phyloP scores from a whole-genome alignment of 2,329 filamentous ascomycete genomes.

The Ophiobolus disseminans region DNA sequence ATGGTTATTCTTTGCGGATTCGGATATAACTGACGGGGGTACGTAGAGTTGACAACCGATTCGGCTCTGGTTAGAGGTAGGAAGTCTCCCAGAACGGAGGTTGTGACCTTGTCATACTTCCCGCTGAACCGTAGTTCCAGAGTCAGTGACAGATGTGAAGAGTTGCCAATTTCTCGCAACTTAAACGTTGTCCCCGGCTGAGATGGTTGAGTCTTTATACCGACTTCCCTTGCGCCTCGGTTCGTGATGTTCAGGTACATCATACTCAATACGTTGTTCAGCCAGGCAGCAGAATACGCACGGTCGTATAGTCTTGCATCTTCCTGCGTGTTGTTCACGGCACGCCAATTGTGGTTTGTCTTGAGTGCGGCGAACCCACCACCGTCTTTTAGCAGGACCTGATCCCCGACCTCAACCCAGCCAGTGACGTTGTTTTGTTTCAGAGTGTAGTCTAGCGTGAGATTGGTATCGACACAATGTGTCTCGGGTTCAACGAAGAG shows the following conservation, averaged over 20 bases:
- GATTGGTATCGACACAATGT: constrained; percentile 53
- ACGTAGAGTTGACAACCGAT: no score
- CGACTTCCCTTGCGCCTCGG: neutral
- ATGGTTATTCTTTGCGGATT: constrained; percentile 5
- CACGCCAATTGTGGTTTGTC: constrained; percentile 39
- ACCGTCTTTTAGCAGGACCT: constrained; percentile 48
- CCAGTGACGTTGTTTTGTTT: no score
- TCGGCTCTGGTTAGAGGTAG: no score
- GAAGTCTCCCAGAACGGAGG: no score
- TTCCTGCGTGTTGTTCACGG: constrained; percentile 40
- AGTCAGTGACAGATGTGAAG: no score
- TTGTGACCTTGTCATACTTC: no score
- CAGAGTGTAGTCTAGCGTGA: constrained; percentile 55
- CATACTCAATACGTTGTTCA: constrained; percentile 53
- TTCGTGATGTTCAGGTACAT: constrained; percentile 51
- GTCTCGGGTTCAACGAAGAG: constrained; percentile 58
- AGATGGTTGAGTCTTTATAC: neutral
- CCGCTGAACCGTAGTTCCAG: no score
- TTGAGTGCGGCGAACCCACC: constrained; percentile 55
- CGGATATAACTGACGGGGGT: no score
- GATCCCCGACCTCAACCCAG: no score
- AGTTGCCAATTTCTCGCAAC: neutral
- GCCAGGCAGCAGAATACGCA: constrained; percentile 56
- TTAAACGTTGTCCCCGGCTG: neutral
- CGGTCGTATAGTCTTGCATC: constrained; percentile 49